A percentile compares a stretch with the other conserved stretches of the same genome.
Conservation (phyloP, 1,284 basidiomycete genomes). For the Vanrija sp. region DNA sequence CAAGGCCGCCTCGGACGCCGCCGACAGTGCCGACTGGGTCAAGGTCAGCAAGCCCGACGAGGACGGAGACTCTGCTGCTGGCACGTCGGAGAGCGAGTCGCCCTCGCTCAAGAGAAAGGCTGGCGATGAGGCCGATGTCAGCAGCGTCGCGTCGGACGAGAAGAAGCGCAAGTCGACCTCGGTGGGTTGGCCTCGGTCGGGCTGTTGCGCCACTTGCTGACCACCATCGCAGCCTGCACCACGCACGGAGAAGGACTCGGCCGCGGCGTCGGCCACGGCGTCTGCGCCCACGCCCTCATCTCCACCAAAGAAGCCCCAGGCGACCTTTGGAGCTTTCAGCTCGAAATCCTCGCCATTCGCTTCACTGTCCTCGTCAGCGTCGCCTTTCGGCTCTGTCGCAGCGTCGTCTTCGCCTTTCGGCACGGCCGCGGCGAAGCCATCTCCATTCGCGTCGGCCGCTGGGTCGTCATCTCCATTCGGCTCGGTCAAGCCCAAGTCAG, state of each 20-base stretch:
- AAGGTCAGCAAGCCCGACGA: conserved; percentile 22
- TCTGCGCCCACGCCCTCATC: conserved; percentile 8
- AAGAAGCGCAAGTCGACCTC: conserved; percentile 21
- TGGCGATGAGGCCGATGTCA: conserved; percentile 28
- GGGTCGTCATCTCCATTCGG: not conserved
- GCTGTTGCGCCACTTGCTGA: not conserved
- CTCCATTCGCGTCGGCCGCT: conserved; percentile 5
- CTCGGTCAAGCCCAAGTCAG: conserved; percentile 8
- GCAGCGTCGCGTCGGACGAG: conserved; percentile 15
- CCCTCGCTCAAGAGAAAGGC: conserved; percentile 40
- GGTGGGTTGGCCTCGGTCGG: conserved; percentile 2
- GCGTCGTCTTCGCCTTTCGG: conserved; percentile 14
- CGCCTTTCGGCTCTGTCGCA: conserved; percentile 60
- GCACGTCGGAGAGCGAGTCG: conserved; percentile 2
- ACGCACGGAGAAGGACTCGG: no score
- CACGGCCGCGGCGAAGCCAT: conserved; percentile 41
- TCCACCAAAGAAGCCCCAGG: conserved; percentile 29
- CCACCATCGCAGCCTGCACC: conserved; percentile 5
- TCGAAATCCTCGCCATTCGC: conserved; percentile 25
- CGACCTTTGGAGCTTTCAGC: conserved; percentile 58
- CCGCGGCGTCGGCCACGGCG: not conserved
- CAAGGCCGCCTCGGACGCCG: conserved; percentile 1
- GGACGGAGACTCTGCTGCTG: conserved; percentile 1
- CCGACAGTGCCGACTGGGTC: conserved; percentile 13
- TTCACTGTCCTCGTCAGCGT: conserved; percentile 47